Conservation (phyloP, 768 basidiomycete genomes). For the Kwoniella europaea region DNA sequence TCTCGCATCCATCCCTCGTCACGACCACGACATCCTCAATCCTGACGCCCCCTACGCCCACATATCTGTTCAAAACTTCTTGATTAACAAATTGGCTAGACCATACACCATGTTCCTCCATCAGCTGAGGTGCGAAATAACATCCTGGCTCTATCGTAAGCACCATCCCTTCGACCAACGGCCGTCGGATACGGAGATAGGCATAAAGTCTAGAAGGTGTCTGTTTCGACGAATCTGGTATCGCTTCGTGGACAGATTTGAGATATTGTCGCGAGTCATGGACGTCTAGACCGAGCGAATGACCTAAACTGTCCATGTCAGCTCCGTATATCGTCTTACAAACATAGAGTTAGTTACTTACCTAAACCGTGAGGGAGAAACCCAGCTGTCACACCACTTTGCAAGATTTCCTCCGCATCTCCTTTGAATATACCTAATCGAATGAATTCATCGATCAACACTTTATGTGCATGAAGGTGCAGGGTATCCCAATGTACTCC, state of each 20-base stretch:
- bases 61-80: slow-evolving; percentile 71
- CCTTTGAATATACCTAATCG: slow-evolving; percentile 80
- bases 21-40: slow-evolving; percentile 92
- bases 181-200: slow-evolving; percentile 77
- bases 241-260: slow-evolving; percentile 60
- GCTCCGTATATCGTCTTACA: neutral
- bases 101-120: slow-evolving; percentile 53
- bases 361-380: slow-evolving; percentile 90
- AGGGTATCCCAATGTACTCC: slow-evolving; percentile 89
- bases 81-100: slow-evolving; percentile 67
- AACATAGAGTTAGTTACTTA: slow-evolving; percentile 14
- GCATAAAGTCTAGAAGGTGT: slow-evolving; percentile 72
- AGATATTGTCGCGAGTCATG: slow-evolving; percentile 88
- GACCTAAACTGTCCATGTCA: slow-evolving; percentile 63
- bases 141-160: slow-evolving; percentile 86
- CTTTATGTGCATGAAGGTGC: slow-evolving; percentile 80
- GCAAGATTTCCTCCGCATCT: slow-evolving; percentile 66
- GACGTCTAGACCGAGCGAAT: slow-evolving; percentile 90
- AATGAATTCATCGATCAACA: slow-evolving; percentile 81
- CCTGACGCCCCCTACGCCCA: slow-evolving; percentile 83
- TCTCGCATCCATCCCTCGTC: slow-evolving; percentile 74
- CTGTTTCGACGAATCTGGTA: slow-evolving; percentile 51
- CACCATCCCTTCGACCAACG: slow-evolving; percentile 79
- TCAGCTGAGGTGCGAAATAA: slow-evolving; percentile 79
- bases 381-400: slow-evolving; percentile 75